Evolutionary conservation across 345 rosid genomes (phyloP).

Genomic region (Populus simonii): DNA sequence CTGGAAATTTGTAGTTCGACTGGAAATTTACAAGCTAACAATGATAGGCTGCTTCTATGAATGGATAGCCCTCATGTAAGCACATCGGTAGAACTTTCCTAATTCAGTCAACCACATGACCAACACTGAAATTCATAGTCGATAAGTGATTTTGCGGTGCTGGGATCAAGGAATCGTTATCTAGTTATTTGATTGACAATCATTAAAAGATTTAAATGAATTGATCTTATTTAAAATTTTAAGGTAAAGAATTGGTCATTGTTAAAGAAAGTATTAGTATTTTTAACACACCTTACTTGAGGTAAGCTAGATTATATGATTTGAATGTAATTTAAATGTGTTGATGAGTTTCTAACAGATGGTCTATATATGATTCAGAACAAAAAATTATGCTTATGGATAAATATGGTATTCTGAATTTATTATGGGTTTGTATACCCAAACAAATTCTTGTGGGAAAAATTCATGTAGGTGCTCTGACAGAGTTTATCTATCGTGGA

Average conservation of each 20-base stretch:
- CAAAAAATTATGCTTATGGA: no score
- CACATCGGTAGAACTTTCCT: neutral
- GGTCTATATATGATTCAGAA: no score
- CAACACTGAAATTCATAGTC: neutral
- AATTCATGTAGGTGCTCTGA: accelerated
- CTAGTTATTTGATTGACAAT: accelerated
- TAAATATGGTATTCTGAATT: no score
- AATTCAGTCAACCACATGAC: neutral
- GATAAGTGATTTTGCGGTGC: neutral
- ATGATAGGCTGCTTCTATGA: neutral
- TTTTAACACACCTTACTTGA: no score
- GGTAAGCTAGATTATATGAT: no score
- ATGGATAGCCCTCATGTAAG: neutral
- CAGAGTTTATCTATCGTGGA: no score
- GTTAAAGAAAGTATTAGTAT: accelerated
- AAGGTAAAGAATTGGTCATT: accelerated
- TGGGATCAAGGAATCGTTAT: no score
- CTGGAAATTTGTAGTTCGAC: neutral
- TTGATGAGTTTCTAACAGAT: no score
- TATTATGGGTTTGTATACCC: accelerated
- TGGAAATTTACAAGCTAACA: neutral
- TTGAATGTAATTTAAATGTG: no score
- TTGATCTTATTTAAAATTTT: no score
- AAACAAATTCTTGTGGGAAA: no score
- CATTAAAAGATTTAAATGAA: no score